Evolutionary conservation across 176 grass and related monocot species (phyloP), one percentile per base, ranked within the genome.

Genomic region (Oryza glaberrima): DNA sequence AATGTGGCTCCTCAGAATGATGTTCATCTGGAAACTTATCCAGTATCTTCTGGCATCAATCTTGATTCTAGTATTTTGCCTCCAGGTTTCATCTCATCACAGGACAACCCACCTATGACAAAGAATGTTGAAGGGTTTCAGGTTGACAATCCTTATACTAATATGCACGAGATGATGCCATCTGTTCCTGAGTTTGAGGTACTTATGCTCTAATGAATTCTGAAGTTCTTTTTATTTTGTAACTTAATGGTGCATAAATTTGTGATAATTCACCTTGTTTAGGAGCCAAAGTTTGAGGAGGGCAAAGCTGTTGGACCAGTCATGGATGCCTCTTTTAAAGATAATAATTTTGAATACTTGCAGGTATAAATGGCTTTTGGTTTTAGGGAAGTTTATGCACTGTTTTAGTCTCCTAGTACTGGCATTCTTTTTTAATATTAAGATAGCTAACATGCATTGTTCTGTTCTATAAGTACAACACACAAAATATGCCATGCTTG

Each of bases 301-400:
- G 92, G 76, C 16, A 86, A 68, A 81, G 51, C 76, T 86, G 68
- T 84, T 47, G 91, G 72, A 22, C 88, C 90, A 23, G 77, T 92
- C 82, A 84, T 94, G 73, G 92, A 99, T 68, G 83, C 85, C 71
- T 79, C 89, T 38, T 83, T 89, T 58, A 80, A 75, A 74, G 97
- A 99, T 73, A 82, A 90, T 51, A 88, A 99, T 96, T 81, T 91
- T 76, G 94, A 91, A 70, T 90, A 99, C 90, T 78, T 99, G 85
- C 97, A 99, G 97, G 94, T 99, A 90, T 82, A 63, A 74, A 67
- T 83, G 65, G 36, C 58, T 84, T 81, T 73, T 69, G 17, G 30
- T 82, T 75, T 14, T 44, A 84, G 67, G 8, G 69, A 79, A 74
- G 44, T 75, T 78, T 77, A 79, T 75, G 79, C 64, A 52, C 36